Percentiles rank a stretch among this genome's conserved stretches.
phyloP scores from a whole-genome alignment of 2,329 filamentous ascomycete genomes.

The Calonectria henricotiae region DNA sequence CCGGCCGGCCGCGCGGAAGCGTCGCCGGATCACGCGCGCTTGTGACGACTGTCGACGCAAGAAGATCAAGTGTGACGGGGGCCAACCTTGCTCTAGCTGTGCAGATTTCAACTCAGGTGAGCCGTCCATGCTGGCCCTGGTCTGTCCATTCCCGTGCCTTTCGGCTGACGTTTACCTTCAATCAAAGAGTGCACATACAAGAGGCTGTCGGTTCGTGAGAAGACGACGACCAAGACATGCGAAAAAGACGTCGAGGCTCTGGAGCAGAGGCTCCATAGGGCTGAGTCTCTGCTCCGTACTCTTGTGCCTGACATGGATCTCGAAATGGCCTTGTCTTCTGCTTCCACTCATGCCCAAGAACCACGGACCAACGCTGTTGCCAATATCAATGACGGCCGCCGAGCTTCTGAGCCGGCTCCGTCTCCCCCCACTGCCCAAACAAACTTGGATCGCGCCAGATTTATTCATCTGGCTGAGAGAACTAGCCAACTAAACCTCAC shows the following conservation, averaged over 20 bases:
- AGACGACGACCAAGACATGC: background rate
- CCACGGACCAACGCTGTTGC: background rate
- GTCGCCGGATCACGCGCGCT: background rate
- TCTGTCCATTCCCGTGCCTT: background rate
- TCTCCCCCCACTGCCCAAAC: background rate
- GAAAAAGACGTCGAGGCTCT: background rate
- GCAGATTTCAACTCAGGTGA: background rate
- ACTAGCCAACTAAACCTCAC: background rate
- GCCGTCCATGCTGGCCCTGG: background rate
- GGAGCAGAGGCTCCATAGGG: background rate
- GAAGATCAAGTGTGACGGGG: constrained; percentile 11
- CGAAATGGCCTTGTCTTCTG: background rate
- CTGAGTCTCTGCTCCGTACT: background rate
- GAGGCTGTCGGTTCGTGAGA: background rate
- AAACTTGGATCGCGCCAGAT: background rate
- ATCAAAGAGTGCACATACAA: background rate
- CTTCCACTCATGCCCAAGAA: too few species aligned
- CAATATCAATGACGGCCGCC: background rate
- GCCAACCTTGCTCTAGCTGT: background rate
- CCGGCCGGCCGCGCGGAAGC: background rate
- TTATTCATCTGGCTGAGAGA: constrained; percentile 6
- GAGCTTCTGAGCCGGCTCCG: background rate
- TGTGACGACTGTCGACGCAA: constrained; percentile 4
- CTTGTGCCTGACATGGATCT: background rate
- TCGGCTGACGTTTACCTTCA: background rate